These are phyloP conservation scores for Darksidea phi DNA, from an alignment of 495 filamentous ascomycete species.

Conservation along the genomic window DNA sequence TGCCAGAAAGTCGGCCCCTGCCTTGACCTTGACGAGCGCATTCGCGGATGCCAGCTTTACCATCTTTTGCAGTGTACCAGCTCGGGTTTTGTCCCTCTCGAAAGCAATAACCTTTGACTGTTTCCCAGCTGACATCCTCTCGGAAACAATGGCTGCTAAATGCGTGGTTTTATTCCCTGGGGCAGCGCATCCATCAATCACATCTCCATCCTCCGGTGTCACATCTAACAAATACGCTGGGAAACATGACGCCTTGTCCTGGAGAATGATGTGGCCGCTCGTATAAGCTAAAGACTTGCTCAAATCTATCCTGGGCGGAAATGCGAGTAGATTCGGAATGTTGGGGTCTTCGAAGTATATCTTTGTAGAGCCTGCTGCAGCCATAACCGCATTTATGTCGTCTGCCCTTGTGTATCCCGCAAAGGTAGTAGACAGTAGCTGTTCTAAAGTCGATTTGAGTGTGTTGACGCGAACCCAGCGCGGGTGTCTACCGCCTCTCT, in stretches of 20 bases:
- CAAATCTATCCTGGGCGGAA: slow-evolving; percentile 66
- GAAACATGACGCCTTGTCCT: slow-evolving; percentile 97
- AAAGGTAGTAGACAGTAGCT: slow-evolving; percentile 70
- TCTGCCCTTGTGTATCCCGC: slow-evolving; percentile 53
- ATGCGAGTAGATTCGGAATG: slow-evolving; percentile 78
- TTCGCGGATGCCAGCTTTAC: slow-evolving; percentile 70
- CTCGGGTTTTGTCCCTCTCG: slow-evolving; percentile 65
- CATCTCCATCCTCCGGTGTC: slow-evolving; percentile 58
- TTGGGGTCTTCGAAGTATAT: slow-evolving; percentile 66
- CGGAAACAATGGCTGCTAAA: slow-evolving; percentile 66
- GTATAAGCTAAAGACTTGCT: slow-evolving; percentile 68
- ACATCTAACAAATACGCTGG: slow-evolving; percentile 80
- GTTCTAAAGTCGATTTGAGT: slow-evolving; percentile 65
- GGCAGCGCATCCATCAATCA: slow-evolving; percentile 88
- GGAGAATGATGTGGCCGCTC: slow-evolving; percentile 75
- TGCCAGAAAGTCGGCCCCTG: slow-evolving; percentile 75
- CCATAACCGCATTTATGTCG: slow-evolving; percentile 49
- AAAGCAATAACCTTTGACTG: slow-evolving; percentile 60
- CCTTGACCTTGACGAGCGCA: slow-evolving; percentile 60
- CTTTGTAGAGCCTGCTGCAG: slow-evolving; percentile 33
- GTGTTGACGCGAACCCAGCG: slow-evolving; percentile 90
- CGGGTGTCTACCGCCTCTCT: slow-evolving; percentile 51
- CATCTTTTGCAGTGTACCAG: slow-evolving; percentile 77
- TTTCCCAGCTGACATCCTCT: slow-evolving; percentile 1
- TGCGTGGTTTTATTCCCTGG: slow-evolving; percentile 98